phyloP scores from a whole-genome alignment of 345 rosid species.

The Aquilaria sinensis region DNA sequence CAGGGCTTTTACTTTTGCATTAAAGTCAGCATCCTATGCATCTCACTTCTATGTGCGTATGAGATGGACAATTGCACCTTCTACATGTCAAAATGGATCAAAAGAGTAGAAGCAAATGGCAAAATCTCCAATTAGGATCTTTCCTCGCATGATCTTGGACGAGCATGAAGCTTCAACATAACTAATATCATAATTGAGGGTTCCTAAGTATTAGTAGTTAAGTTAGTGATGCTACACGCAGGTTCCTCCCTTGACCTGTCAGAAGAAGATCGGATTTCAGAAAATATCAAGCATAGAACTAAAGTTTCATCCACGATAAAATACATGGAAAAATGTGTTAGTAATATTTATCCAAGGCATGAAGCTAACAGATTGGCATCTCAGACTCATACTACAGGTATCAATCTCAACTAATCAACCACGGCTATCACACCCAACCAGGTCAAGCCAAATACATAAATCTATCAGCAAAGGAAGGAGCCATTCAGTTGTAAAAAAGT shows the following conservation, averaged over 20 bases:
- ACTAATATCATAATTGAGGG: no score
- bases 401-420: not conserved
- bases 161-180: no score
- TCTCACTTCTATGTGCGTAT: no score
- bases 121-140: no score
- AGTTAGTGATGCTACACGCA: slow-evolving; percentile 15
- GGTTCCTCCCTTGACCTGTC: slow-evolving; percentile 23
- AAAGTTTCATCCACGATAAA: not conserved
- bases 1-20: no score
- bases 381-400: not conserved
- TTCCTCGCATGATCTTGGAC: no score
- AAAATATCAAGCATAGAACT: not conserved
- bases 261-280: not conserved
- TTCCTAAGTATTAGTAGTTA: no score
- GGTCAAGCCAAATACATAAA: not conserved
- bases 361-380: not conserved
- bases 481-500: not conserved
- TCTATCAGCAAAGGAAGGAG: not conserved
- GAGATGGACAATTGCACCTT: no score
- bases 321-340: not conserved
- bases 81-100: no score
- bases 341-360: not conserved
- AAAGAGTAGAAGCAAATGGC: no score
- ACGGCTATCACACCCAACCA: not conserved
- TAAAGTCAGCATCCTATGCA: no score